Base-by-base conservation (phyloP, 2,329 filamentous ascomycete species). In the Monilinia fructicola region DNA sequence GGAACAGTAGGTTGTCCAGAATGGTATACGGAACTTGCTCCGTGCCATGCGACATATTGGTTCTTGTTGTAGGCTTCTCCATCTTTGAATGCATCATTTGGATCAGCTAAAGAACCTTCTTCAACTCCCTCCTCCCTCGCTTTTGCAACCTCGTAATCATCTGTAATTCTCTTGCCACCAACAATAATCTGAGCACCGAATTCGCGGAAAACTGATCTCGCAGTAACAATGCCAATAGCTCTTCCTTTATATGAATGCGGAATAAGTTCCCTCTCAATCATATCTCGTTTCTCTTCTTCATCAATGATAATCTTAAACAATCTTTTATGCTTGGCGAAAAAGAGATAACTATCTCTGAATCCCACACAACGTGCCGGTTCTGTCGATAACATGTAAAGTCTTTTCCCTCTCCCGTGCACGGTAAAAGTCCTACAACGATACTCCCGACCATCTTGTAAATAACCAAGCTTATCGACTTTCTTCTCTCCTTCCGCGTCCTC, bases 171-270 rank as follows among this genome's bases (percentile, higher is more conserved):
- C 75, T 89, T 90, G 63, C 95, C 95, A 26, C 93, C 95, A 28
- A 99, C 93, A 66, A 99, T 86, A 74, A 99, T 99, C 70, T 92
- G 87, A 9, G 95, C 91, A 67, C 95, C 95, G 73, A 99, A 99
- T 78, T 99, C 95, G 67, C 95, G 87, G 78, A 98, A 99, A 21
- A 99, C 95, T 1, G 95, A 98, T 55, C 95, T 89, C 59, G 95
- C 95, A 21, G 95, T 97, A 56, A 97, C 93, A 38, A 99, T 93
- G 77, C 95, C 95, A 77, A 99, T 99, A 6, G 94, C 92, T 64
- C 95, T 91, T 68, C 95, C 95, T 79, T 98, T 99, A 87, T 99
- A 99, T 38, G 93, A 97, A 81, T 97, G 95, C 1, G 95, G 95
- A 70, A 99, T 97, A 75, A 99, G 90, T 7, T 96, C 91, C 68